Conservation (phyloP, 192 early-diverging fungal genomes). For the Entomortierella lignicola region DNA sequence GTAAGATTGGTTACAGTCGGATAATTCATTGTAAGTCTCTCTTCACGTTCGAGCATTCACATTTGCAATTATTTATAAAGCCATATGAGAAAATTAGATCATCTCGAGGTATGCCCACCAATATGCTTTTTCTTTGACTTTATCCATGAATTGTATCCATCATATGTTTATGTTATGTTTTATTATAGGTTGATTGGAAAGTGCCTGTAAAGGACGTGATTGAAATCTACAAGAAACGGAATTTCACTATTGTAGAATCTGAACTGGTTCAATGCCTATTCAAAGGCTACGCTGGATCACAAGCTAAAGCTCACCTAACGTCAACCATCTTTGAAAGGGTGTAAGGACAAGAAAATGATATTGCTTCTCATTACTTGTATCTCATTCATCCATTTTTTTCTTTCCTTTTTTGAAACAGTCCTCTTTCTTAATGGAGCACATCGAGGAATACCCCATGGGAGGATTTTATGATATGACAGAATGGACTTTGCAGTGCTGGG, state of each 20-base stretch:
- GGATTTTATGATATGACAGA: slow-evolving; percentile 70
- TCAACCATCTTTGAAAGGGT: not conserved
- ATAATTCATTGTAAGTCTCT: not conserved
- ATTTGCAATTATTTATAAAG: no score
- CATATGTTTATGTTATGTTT: not conserved
- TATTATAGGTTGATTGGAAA: slow-evolving; percentile 56
- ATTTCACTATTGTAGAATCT: slow-evolving; percentile 36
- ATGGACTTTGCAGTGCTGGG: slow-evolving; percentile 63
- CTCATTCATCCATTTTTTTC: no score
- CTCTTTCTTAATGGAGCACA: slow-evolving; percentile 78
- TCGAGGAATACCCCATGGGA: slow-evolving; percentile 77
- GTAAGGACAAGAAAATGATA: not conserved
- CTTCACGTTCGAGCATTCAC: no score
- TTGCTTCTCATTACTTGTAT: no score
- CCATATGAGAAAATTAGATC: slow-evolving; percentile 6
- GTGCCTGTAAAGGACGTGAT: slow-evolving; percentile 69
- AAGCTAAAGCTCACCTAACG: slow-evolving; percentile 33
- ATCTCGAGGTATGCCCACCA: not conserved
- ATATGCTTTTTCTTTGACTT: no score
- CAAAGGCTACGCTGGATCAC: slow-evolving; percentile 43
- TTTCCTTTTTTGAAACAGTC: slow-evolving; percentile 44
- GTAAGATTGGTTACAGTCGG: not conserved
- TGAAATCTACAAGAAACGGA: slow-evolving; percentile 62
- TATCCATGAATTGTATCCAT: no score
- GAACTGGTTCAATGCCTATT: slow-evolving; percentile 62